A percentile compares a stretch with the other conserved stretches of the same genome.
These are phyloP conservation scores for Avicennia marina DNA, from an alignment of 257 asterid genomes.

Conservation along the genomic window DNA sequence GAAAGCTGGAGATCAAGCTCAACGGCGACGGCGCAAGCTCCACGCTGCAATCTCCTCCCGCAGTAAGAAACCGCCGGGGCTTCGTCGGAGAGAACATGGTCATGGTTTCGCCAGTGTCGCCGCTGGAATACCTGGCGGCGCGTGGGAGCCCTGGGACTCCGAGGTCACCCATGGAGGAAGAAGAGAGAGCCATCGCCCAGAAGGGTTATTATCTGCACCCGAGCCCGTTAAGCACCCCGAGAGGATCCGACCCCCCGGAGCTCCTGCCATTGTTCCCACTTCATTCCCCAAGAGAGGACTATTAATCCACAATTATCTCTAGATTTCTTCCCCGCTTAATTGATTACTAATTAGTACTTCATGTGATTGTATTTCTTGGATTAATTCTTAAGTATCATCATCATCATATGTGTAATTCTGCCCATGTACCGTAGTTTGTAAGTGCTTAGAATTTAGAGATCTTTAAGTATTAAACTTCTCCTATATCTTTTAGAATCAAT, in stretches of 20 bases:
- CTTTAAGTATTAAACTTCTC: too few relatives aligned
- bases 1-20: constrained; percentile 62
- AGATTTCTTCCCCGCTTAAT: too few relatives aligned
- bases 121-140: constrained; percentile 49
- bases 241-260: constrained; percentile 69
- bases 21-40: background rate
- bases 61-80: background rate
- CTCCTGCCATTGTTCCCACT: constrained; percentile 82
- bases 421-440: too few relatives aligned
- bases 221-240: constrained; percentile 51
- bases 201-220: constrained; percentile 81
- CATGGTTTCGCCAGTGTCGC: constrained; percentile 73
- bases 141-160: constrained; percentile 37
- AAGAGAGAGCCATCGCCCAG: constrained; percentile 61
- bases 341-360: too few relatives aligned
- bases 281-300: constrained; percentile 34
- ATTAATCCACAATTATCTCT: background rate
- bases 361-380: too few relatives aligned
- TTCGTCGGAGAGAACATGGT: constrained; percentile 23
- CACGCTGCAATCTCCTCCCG: too few relatives aligned
- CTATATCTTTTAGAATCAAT: too few relatives aligned
- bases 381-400: too few relatives aligned
- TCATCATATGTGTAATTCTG: too few relatives aligned
- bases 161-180: constrained; percentile 48
- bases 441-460: too few relatives aligned